Conservation (phyloP, 2,329 filamentous ascomycete species). For the Colletotrichum scovillei region DNA sequence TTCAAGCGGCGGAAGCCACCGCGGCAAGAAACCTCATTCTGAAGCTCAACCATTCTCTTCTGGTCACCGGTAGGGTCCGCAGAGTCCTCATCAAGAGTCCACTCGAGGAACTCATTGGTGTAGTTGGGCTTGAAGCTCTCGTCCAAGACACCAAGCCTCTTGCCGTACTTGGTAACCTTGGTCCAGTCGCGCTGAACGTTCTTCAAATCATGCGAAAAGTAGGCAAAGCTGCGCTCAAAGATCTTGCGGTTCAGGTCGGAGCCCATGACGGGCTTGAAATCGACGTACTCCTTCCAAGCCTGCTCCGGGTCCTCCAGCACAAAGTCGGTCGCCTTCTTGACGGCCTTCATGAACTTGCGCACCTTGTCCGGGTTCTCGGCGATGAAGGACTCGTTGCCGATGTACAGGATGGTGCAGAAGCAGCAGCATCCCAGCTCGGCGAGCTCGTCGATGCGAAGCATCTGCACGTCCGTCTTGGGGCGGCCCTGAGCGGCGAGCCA, state of each 20-base stretch:
- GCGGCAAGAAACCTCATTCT: slow-evolving; percentile 71
- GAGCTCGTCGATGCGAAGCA: slow-evolving; percentile 85
- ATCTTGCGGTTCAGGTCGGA: slow-evolving; percentile 79
- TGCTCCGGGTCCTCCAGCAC: slow-evolving; percentile 71
- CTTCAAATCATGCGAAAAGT: slow-evolving; percentile 80
- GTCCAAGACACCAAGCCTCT: slow-evolving; percentile 76
- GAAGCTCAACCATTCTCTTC: slow-evolving; percentile 77
- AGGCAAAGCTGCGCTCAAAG: slow-evolving; percentile 82
- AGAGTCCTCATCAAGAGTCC: slow-evolving; percentile 73
- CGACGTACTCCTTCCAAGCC: slow-evolving; percentile 77
- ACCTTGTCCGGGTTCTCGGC: slow-evolving; percentile 74
- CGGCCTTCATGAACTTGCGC: slow-evolving; percentile 74
- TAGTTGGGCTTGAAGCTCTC: slow-evolving; percentile 76
- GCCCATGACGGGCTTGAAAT: slow-evolving; percentile 78
- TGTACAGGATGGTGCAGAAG: slow-evolving; percentile 86
- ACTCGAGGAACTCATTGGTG: slow-evolving; percentile 77
- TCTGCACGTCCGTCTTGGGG: slow-evolving; percentile 76
- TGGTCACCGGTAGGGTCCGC: slow-evolving; percentile 77
- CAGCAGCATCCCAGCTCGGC: slow-evolving; percentile 85
- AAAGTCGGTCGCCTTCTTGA: slow-evolving; percentile 80
- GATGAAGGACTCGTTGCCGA: slow-evolving; percentile 79
- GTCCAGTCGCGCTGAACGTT: slow-evolving; percentile 81
- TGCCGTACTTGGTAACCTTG: slow-evolving; percentile 82
- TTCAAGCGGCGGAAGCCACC: slow-evolving; percentile 72
- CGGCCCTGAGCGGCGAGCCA: slow-evolving; percentile 75